phyloP scores from a whole-genome alignment of 306 rosid genomes.

The Prunus mume region DNA sequence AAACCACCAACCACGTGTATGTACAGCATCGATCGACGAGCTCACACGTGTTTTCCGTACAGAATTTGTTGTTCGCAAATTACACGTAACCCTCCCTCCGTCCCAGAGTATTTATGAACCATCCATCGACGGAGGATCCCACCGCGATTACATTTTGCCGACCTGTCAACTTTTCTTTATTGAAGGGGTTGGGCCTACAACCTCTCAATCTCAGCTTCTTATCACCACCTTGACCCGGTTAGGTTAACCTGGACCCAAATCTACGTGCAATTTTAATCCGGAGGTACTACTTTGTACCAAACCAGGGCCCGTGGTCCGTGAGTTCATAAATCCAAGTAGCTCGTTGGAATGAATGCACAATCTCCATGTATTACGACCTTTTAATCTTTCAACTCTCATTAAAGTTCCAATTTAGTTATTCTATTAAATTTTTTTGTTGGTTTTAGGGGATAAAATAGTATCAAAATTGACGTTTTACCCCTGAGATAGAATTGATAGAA shows the following conservation, averaged over 20 bases:
- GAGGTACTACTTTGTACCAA: not conserved
- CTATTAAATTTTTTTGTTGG: no score
- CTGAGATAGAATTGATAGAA: no score
- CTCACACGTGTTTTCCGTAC: slow-evolving; percentile 11
- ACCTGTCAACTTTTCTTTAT: not conserved
- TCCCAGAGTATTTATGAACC: not conserved
- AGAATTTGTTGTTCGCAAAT: not conserved
- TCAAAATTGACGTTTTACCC: no score
- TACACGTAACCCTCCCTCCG: not conserved
- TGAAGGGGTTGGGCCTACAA: not conserved
- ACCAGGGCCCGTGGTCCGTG: not conserved
- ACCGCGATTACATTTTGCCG: not conserved
- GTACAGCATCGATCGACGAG: not conserved
- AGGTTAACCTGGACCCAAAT: not conserved
- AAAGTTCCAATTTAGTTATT: no score
- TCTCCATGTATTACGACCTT: not conserved
- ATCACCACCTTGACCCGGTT: not conserved
- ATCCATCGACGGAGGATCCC: not conserved
- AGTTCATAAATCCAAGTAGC: not conserved
- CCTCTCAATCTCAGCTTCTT: not conserved
- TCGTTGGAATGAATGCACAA: not conserved
- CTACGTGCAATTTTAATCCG: not conserved
- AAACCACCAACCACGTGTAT: slow-evolving; percentile 24
- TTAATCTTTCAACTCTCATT: no score
- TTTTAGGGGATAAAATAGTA: no score